Evolutionary conservation across 768 basidiomycete species (phyloP).

Genomic region (Kwoniella europaea): DNA sequence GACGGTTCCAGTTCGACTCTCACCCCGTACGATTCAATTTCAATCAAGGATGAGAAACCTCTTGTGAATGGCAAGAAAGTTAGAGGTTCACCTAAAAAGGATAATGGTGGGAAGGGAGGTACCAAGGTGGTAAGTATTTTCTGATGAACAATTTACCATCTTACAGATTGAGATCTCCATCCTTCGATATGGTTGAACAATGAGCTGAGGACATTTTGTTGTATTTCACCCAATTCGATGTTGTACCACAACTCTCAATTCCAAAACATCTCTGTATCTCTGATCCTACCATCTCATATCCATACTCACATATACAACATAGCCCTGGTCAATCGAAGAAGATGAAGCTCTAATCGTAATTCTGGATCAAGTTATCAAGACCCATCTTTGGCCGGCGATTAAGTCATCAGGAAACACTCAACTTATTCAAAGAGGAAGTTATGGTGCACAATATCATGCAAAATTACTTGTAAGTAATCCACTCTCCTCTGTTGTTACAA

Average conservation of each 20-base stretch:
- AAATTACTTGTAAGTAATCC: constrained; percentile 23
- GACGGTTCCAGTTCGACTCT: not conserved
- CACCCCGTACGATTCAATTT: constrained; percentile 2
- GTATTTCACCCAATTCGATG: not conserved
- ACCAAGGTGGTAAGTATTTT: not conserved
- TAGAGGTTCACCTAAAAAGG: not conserved
- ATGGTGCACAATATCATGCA: constrained; percentile 26
- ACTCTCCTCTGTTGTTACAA: not conserved
- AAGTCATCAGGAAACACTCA: constrained; percentile 8
- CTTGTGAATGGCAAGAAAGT: not conserved
- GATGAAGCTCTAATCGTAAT: constrained; percentile 15
- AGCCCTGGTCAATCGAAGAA: constrained; percentile 26
- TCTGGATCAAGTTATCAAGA: constrained; percentile 21
- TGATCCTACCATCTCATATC: not conserved
- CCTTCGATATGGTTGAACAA: no score
- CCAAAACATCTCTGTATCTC: no score
- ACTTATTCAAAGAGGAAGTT: constrained; percentile 16
- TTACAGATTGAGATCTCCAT: not conserved
- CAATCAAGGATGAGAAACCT: constrained; percentile 8
- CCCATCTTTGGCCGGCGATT: constrained; percentile 20
- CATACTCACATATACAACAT: not conserved
- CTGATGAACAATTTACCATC: not conserved
- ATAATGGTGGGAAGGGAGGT: not conserved
- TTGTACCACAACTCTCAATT: no score
- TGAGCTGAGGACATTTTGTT: not conserved